Base-by-base conservation (phyloP, 2,329 filamentous ascomycete species). In the Thelonectria blattea region DNA sequence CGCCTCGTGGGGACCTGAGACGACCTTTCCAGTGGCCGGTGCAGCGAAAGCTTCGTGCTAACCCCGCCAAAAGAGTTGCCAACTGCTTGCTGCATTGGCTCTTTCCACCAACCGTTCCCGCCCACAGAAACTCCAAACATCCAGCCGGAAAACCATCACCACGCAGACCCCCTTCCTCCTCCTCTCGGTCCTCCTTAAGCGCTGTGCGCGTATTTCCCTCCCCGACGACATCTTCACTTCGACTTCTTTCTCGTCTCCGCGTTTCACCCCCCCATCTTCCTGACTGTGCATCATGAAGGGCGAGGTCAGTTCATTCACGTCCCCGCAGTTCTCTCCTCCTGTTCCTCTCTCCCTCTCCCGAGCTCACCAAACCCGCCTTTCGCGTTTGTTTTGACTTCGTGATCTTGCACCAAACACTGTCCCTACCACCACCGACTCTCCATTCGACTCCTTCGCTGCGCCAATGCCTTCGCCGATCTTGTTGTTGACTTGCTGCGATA, bases 251-350 rank as follows among this genome's bases (percentile, higher is more conserved):
- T 66, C 53, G 61, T 65, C 60, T 56, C 58, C 53, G 56, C 63
- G 65, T 66, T 52, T 24, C 22, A 24, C 22, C 43, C 55, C 22
- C 43, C 55, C 62, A 63, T 58, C 63, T 68, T 68, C 61, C 62
- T 68, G 22, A 24, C 62, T 57, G 63, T 67, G 65, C 75, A 83
- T 65, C 72, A 85, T 85, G 83, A 85, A 84, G 80, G 83, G 82
- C 77, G 83, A 85, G 80, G 83, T 85, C 74, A 74, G 82, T 77
- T 42, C 22, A 42, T 62, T 62, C 30, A 15, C 11, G 47, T 39
- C 43, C 27, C 55, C 52, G 45, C 56, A 57, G 48, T 50, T 24
- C 22, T n/a, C 47, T 22, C 42, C 49, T 30, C 27, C 27, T 30
- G 27, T 30, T 30, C 5, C 48, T 30, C 24, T 55, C 22, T 22